Conservation (phyloP, 2,329 filamentous ascomycete genomes). For the Elsinoe arachidis region DNA sequence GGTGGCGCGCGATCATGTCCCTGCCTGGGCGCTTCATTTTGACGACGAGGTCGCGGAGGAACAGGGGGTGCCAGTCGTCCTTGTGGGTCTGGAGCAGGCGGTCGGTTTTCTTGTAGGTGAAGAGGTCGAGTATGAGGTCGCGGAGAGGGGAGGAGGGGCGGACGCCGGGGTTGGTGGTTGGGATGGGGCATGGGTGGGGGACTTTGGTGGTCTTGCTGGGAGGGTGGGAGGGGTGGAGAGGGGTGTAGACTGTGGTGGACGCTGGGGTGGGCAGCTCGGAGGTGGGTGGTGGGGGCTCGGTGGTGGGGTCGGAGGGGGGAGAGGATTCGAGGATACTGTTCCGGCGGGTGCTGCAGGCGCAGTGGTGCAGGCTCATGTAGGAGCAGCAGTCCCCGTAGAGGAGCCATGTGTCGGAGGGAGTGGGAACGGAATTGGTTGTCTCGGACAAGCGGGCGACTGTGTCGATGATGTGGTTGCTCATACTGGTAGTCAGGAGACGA, state of each 20-base stretch:
- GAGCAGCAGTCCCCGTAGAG: slow-evolving; percentile 32
- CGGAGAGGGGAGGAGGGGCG: slow-evolving; percentile 32
- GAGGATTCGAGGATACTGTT: background rate
- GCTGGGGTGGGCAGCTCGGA: background rate
- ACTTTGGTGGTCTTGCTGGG: background rate
- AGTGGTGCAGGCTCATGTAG: slow-evolving; percentile 5
- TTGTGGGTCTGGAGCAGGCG: slow-evolving; percentile 37
- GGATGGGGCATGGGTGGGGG: slow-evolving; percentile 25
- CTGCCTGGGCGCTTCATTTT: slow-evolving; percentile 38
- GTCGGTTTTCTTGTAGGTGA: slow-evolving; percentile 46
- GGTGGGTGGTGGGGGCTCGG: background rate
- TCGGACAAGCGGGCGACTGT: slow-evolving; percentile 38
- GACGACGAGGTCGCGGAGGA: slow-evolving; percentile 40
- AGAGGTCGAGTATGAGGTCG: slow-evolving; percentile 39
- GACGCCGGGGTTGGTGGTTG: slow-evolving; percentile 27
- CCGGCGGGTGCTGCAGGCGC: slow-evolving; percentile 8
- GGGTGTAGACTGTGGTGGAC: background rate
- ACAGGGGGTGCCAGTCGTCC: slow-evolving; percentile 41
- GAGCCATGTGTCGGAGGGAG: slow-evolving; percentile 40
- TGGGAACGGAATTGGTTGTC: slow-evolving; percentile 41
- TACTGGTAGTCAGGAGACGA: slow-evolving; percentile 37
- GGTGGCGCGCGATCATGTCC: slow-evolving; percentile 35
- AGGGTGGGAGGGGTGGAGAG: background rate
- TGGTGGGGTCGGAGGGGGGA: background rate
- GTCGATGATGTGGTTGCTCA: slow-evolving; percentile 38